These are phyloP conservation scores for Xanthoconium stramineum DNA, from an alignment of 768 basidiomycete species.

Conservation along the genomic window DNA sequence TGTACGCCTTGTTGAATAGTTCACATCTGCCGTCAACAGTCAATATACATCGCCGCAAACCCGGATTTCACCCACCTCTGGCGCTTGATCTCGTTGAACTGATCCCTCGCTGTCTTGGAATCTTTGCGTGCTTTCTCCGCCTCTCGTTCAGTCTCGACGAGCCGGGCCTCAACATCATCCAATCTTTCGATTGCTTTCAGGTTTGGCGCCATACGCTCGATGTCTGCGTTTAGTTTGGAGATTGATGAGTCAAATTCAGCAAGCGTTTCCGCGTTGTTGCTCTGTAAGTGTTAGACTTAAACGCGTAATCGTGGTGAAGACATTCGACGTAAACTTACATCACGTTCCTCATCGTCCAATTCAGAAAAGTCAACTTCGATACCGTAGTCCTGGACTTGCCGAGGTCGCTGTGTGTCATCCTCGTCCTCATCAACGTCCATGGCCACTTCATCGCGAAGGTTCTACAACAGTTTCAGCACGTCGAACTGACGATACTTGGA, in stretches of 20 bases:
- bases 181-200: constrained; percentile 93
- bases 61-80: constrained; percentile 50
- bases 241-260: constrained; percentile 74
- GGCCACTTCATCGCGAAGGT: constrained; percentile 76
- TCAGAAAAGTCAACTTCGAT: constrained; percentile 83
- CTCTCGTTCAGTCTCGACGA: constrained; percentile 87
- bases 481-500: neutral
- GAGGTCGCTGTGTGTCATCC: constrained; percentile 70
- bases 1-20: constrained; percentile 93
- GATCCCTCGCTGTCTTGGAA: constrained; percentile 85
- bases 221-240: constrained; percentile 67
- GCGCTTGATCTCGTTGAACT: constrained; percentile 85
- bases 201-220: constrained; percentile 93
- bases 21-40: constrained; percentile 48
- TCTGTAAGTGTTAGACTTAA: constrained; percentile 33
- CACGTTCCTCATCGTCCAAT: constrained; percentile 72
- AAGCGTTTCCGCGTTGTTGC: constrained; percentile 60
- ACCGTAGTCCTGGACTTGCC: constrained; percentile 75
- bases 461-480: constrained; percentile 40
- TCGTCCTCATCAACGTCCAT: constrained; percentile 95
- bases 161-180: constrained; percentile 80
- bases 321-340: constrained; percentile 38
- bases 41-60: neutral
- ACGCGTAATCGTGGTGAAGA: neutral
- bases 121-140: constrained; percentile 90